Base-by-base conservation (phyloP, 2,329 filamentous ascomycete species). In the Microsporum canis region DNA sequence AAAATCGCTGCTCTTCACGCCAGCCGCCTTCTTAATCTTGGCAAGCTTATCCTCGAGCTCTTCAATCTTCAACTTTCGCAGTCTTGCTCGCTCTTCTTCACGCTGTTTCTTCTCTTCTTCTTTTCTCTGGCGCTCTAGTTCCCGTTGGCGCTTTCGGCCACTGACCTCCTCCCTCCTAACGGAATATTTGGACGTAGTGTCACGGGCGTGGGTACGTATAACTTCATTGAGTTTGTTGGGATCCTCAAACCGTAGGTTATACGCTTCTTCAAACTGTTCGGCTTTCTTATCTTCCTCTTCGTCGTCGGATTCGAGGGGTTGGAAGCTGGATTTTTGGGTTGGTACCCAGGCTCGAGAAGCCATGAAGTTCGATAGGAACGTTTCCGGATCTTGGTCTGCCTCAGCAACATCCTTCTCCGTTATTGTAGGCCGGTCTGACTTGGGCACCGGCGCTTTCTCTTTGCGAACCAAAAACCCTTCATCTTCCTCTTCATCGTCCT, bases 241-340 rank as follows among this genome's bases (percentile, higher is more conserved):
- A 68, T 97, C 89, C 72, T 99, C 94, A 70, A 99, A 99, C 38
- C 94, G 88, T 75, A 96, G 77, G 76, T 99, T 99, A 77, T 96
- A 99, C 3, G 91, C 91, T 65, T 88, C 82, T 76, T 99, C 94
- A 69, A 92, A 95, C 63, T 87, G 84, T 51, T 97, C 92, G 31
- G 91, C 91, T 53, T 84, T 81, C 33, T 83, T 81, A 34, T 88
- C 84, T 49, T 89, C 82, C 5, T 85, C 83, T n/a, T 84, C 89
- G 58, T 96, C 91, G 67, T 99, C 94, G 0, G 91, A 96, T 70
- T 96, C 90, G 61, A 99, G 88, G 0, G 91, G 88, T 67, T 91
- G 80, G 75, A 89, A 91, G 47, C 82, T 82, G 27, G 83, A 79
- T 47, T 79, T 80, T 59, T 83, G 84, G 7, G 82, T 82, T 0